Evolutionary conservation across 2,329 filamentous ascomycete species (phyloP).

Genomic region (Diaporthe australafricana): DNA sequence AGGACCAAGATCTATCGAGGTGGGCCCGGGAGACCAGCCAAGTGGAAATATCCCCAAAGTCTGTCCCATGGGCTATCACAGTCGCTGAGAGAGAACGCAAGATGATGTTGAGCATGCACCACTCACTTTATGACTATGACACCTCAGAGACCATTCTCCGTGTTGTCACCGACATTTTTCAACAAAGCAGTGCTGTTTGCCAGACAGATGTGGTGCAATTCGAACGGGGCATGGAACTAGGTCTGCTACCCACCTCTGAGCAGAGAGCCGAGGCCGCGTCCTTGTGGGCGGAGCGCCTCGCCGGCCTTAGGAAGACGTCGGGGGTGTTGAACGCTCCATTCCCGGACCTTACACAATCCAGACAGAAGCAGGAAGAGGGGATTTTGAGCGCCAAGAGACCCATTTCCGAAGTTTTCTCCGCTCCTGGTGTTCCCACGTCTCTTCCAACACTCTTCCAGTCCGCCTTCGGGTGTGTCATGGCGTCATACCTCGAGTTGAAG

Average conservation of each 20-base stretch:
- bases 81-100: constrained; percentile 43
- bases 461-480: constrained; percentile 42
- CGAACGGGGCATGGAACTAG: constrained; percentile 39
- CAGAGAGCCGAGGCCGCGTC: constrained; percentile 39
- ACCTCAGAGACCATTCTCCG: constrained; percentile 11
- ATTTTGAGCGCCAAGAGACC: constrained; percentile 32
- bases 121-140: constrained; percentile 73
- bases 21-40: constrained; percentile 32
- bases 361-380: constrained; percentile 37
- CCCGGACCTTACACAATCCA: constrained; percentile 42
- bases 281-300: constrained; percentile 38
- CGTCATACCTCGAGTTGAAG: constrained; percentile 40
- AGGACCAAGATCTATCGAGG: constrained; percentile 33
- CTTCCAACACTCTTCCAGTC: constrained; percentile 40
- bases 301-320: constrained; percentile 29
- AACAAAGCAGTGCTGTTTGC: constrained; percentile 4
- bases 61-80: constrained; percentile 52
- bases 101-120: constrained; percentile 60
- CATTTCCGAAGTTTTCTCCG: constrained; percentile 13
- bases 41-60: constrained; percentile 6
- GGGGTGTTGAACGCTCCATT: constrained; percentile 41
- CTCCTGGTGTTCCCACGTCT: neutral
- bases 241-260: constrained; percentile 38
- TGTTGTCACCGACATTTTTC: constrained; percentile 36
- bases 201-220: constrained; percentile 31